Evolutionary conservation across 2,329 filamentous ascomycete species (phyloP).

Genomic region (Emericellopsis atlantica): DNA sequence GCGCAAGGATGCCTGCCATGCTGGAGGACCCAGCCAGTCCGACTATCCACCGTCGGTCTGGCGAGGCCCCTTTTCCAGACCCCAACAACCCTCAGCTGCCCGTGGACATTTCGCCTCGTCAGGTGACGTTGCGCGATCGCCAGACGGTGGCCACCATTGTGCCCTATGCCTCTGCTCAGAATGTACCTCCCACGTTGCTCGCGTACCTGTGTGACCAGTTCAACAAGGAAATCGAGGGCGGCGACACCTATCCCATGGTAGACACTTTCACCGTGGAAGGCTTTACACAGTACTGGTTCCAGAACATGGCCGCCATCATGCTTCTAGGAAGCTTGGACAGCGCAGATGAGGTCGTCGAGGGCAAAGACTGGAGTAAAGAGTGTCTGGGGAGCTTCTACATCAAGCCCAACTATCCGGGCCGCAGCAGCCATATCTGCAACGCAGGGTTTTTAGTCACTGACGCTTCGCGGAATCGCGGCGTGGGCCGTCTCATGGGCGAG

Average conservation of each 20-base stretch:
- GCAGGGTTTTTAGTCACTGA: constrained; percentile 68
- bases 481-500: constrained; percentile 65
- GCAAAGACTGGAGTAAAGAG: constrained; percentile 64
- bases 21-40: constrained; percentile 64
- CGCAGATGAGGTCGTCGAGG: constrained; percentile 42
- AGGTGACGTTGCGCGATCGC: constrained; percentile 72
- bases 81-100: constrained; percentile 50
- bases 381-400: constrained; percentile 89
- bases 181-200: constrained; percentile 65
- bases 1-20: constrained; percentile 55
- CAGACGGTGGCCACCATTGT: constrained; percentile 75
- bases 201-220: constrained; percentile 72
- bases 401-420: constrained; percentile 85
- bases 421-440: constrained; percentile 86
- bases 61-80: constrained; percentile 51
- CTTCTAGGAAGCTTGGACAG: constrained; percentile 62
- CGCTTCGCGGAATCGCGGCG: constrained; percentile 59
- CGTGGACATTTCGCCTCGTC: constrained; percentile 54
- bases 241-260: constrained; percentile 84
- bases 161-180: constrained; percentile 63
- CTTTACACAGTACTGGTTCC: constrained; percentile 81
- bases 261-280: constrained; percentile 60
- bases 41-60: constrained; percentile 58
- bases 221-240: constrained; percentile 82
- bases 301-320: constrained; percentile 83